Evolutionary conservation across 1,139 yeast genomes (phyloP), one percentile per base, ranked within the genome.

Genomic region (Scheffersomyces lignicola): DNA sequence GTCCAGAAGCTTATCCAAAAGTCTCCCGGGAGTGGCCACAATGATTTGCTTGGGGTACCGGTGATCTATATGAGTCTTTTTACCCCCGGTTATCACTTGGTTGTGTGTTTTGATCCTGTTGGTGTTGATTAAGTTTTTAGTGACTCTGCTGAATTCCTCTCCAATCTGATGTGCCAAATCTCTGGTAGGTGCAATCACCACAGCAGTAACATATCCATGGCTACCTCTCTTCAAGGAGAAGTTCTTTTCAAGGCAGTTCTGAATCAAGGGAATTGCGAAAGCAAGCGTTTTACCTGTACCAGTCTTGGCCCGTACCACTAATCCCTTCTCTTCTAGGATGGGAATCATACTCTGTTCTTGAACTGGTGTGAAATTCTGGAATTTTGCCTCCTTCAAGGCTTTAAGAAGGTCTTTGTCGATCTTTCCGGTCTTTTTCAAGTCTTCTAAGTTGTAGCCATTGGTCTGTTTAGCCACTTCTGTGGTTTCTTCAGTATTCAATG

Each of bases 221-320:
- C 41, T 37, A n/a, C 23, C 21, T 6, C 18, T 63, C 61, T 25
- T 51, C 46, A 16, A 16, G 4, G 4, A 16, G 11, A 44, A 49
- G n/a, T 57, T 55, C 27, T 51, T 53, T 7, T 55, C 41, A 32
- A 54, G 27, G 12, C 53, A 53, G 25, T 45, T 38, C 52, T 86
- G 84, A 30, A 89, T 62, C 6, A 87, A 67, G 2, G 97, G 97
- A 31, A 89, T 68, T 42, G 89, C 78, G 56, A 87, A 90, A 0
- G 96, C 95, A 40, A 86, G 77, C 0, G 97, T 90, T 58, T 90
- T 90, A 52, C 97, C 97, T 1, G 97, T 89, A 54, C 97, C 97
- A 4, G 97, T 90, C 56, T 87, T 87, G 23, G 97, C 97, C 47
- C 95, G 74, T 24, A 87, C 92, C 17, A 89, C 89, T 37, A 88